Evolutionary conservation across 2,329 filamentous ascomycete genomes (phyloP), one percentile per base, ranked within the genome.

Genomic region (Xylariaceae sp.): DNA sequence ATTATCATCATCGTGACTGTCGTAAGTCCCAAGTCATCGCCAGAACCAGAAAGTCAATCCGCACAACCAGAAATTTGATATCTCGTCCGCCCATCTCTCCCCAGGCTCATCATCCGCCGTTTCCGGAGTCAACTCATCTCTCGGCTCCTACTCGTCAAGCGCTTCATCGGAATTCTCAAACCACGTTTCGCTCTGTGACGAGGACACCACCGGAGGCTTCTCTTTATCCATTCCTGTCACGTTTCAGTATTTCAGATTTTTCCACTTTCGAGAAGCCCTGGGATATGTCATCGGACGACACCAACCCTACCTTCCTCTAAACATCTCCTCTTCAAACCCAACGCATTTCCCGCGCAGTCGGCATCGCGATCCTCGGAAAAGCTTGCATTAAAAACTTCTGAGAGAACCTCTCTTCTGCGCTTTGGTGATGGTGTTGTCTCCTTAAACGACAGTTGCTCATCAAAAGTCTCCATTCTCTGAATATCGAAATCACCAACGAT

Each of bases 391-490:
- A 67, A 61, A 59, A 69, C 67, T 20, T 70, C 69, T 2, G 65
- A 64, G 43, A 71, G 51, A 26, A 62, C 60, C 20, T 66, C 59
- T 37, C 68, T 62, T 49, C 64, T 63, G 20, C 65, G 66, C 52
- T 68, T 71, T 7, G 59, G 62, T 18, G 65, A 62, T 18, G 52
- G 54, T 4, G 57, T 52, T 23, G 32, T 7, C 9, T 37, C 32
- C 32, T 14, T 37, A 14, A 14, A 37, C 0, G 43, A 19, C 7
- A 68, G 32, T 32, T 7, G 63, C 1, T 75, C 67, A 49, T 78
- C 74, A 73, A 77, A 82, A 1, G 76, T 79, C 53, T 81, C 77
- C 48, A 83, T 78, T 16, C 70, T 66, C 6, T 72, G 66, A 0
- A 65, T 55, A 48, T 78, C 71, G 47, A 77, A 73, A 19, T 74